Evolutionary conservation across 129 eudicot species (phyloP), one percentile per base, ranked within the genome.

Genomic region (Flaveria brownii): DNA sequence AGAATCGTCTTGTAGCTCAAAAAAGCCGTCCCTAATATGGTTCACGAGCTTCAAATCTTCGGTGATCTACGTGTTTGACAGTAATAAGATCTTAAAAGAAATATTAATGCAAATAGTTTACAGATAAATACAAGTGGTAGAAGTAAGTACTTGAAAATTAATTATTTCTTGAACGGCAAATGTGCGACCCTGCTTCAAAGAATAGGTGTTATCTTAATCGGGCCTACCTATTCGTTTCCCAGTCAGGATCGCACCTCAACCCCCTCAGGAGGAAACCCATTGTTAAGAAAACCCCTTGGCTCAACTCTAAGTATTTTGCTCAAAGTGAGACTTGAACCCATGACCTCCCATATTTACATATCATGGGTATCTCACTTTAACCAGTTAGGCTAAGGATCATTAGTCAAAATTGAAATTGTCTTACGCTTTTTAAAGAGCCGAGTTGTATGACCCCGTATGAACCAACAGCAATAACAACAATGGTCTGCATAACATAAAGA

Each of bases 371-470:
- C 33, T 28, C 33, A 28, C 0, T 0, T 28, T 2, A 28, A 28
- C 33, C 5, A 28, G 33, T 28, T 28, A 4, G 2, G 33, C 0
- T 28, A 28, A 28, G 33, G 5, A 28, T 28, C 33, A 28, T 28
- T 2, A 4, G 4, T 28, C 0, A 28, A 28, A 28, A 36, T 36
- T 73, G 17, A 63, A 72, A 61, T 69, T 49, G 45, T 18, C 92
- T 83, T 86, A 95, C 99, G 0, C 78, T 80, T 68, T 85, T 80
- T 43, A 91, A 72, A 36, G 99, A 91, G 77, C 97, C 99, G 57
- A 95, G 92, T 76, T 91, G 96, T 79, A 95, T 77, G 65, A 89
- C 99, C 63, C 96, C 99, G 54, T 86, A 81, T 14, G 97, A 92
- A 77, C 82, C 77, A 78, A 91, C 91, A 73, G 94, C 85, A 25